Evolutionary conservation across 106 monocot species (phyloP).

Genomic region (Platanthera zijinensis): DNA sequence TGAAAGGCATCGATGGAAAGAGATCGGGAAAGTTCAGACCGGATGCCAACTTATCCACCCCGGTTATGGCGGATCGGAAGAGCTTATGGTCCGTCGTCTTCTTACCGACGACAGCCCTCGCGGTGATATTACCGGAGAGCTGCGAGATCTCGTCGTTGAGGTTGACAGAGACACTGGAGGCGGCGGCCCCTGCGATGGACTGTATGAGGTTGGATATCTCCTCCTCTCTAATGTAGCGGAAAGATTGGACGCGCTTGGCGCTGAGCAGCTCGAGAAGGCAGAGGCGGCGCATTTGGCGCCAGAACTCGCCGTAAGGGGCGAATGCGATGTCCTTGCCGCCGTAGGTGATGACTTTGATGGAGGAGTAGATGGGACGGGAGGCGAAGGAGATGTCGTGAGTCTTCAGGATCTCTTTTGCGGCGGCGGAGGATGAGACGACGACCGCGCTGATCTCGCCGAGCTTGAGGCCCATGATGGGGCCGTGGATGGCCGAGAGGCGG

Average conservation of each 20-base stretch:
- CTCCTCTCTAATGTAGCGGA: neutral
- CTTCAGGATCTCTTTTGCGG: neutral
- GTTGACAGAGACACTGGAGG: neutral
- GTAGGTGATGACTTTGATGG: neutral
- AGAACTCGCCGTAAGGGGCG: slow-evolving; percentile 4
- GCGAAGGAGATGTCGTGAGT: slow-evolving; percentile 10
- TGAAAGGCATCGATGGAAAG: no score
- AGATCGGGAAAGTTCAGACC: no score
- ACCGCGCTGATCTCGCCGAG: neutral
- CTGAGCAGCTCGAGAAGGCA: slow-evolving; percentile 6
- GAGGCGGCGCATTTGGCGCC: slow-evolving; percentile 1
- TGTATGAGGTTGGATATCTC: neutral
- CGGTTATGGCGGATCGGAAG: no score
- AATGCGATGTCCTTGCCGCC: neutral
- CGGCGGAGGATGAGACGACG: neutral
- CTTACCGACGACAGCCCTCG: neutral
- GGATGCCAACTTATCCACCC: no score
- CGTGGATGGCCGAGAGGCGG: neutral
- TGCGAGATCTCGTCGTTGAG: neutral
- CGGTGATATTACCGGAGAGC: neutral
- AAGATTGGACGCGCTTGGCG: neutral
- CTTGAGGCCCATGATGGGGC: slow-evolving; percentile 6
- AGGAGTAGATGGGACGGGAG: neutral
- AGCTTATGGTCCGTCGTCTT: neutral
- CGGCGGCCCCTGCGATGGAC: neutral